phyloP scores from a whole-genome alignment of 139 green algal species.

The Chlamydomonas sphaeroides region DNA sequence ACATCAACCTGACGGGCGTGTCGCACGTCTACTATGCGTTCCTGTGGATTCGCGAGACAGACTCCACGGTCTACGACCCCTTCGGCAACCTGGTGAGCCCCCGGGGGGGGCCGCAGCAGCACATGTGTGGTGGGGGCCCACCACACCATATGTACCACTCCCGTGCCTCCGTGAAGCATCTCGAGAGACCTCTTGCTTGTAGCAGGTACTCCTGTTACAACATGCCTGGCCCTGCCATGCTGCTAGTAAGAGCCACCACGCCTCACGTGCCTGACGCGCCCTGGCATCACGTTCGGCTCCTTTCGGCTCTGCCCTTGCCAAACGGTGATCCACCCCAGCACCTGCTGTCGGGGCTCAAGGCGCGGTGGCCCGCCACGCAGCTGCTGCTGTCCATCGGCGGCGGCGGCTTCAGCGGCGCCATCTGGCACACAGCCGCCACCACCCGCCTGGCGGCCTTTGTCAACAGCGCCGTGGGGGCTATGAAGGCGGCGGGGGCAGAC shows the following conservation, averaged over 20 bases:
- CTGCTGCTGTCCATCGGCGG: constrained; percentile 25
- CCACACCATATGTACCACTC: no score
- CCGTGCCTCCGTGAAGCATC: no score
- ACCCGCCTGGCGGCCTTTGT: background rate
- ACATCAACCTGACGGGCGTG: constrained; percentile 20
- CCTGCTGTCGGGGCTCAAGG: background rate
- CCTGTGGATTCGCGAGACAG: constrained; percentile 1
- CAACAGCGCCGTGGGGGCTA: background rate
- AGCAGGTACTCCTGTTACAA: no score
- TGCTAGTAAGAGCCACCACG: no score
- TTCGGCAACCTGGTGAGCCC: constrained; percentile 16
- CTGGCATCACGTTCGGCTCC: no score
- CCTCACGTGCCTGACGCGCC: no score
- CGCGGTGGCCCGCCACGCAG: constrained; percentile 5
- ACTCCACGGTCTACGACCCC: constrained; percentile 23
- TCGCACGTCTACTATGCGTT: constrained; percentile 21
- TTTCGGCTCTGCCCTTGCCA: no score
- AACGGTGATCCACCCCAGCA: no score
- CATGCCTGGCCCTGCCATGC: no score
- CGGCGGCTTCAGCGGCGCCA: constrained; percentile 20
- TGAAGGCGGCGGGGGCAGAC: background rate
- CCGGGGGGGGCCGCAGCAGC: no score
- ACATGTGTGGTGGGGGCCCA: no score
- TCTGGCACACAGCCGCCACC: background rate
- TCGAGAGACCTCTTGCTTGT: no score